Evolutionary conservation across 495 filamentous ascomycete species (phyloP), one percentile per base, ranked within the genome.

Genomic region (Penicillium bovifimosum): DNA sequence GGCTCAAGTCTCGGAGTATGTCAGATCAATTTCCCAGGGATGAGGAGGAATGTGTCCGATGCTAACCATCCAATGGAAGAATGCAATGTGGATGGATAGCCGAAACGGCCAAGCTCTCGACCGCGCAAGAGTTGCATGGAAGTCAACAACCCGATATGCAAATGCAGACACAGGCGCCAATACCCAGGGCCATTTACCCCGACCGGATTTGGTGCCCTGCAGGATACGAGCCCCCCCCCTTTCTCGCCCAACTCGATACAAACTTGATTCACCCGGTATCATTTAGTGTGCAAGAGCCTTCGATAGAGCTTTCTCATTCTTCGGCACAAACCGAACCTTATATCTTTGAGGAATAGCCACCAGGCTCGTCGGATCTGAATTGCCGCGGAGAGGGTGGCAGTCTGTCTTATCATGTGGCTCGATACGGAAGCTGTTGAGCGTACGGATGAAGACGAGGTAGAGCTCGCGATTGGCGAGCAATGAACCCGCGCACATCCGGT

Each of bases 401-500:
- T 82, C 76, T 13, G 76, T 71, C 3, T 74, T 60, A 10, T 76
- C 72, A 17, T 65, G 53, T 4, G 76, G 70, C 54, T 79, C 68
- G 24, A 86, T 74, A 20, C 77, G 69, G 58, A 86, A 85, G 42
- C 76, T 76, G 56, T 75, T 77, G 16, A 86, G 62, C 41, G 80
- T 75, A 10, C 83, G 76, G 67, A 85, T 76, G 65, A 85, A 84
- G 39, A 81, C 74, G 36, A 84, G 67, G 53, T 86, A 86, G n/a
- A 85, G 64, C 63, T 86, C 82, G 0, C 81, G 72, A 36, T 85
- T 85, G 18, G 83, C 81, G 1, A 86, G 73, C 41, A 84, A 60
- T 1, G 79, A 78, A 9, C 83, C 83, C 8, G 81, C 77, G 52
- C 83, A 86, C 82, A 86, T 85, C 18, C 83, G 75, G 50, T 83